Conservation (phyloP, 768 basidiomycete species). For the Exidia glandulosa region DNA sequence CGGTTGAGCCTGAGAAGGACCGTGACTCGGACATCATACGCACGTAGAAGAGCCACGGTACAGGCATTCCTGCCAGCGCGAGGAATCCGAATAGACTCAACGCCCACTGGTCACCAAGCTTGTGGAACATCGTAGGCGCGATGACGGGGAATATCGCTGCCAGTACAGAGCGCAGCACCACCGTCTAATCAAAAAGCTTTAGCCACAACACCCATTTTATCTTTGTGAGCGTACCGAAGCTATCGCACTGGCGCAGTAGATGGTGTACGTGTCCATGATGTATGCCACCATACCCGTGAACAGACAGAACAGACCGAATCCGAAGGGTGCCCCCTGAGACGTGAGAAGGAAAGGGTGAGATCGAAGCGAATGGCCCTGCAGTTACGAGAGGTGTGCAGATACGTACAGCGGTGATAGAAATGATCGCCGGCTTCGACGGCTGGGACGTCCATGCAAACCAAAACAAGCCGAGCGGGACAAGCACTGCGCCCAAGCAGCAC, state of each 20-base stretch:
- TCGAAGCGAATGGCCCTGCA: not conserved
- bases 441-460: conserved; percentile 55
- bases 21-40: conserved; percentile 13
- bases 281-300: conserved; percentile 57
- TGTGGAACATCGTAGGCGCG: conserved; percentile 38
- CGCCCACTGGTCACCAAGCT: conserved; percentile 44
- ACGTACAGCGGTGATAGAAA: conserved; percentile 42
- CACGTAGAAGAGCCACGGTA: conserved; percentile 47
- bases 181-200: conserved; percentile 24
- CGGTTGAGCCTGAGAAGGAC: conserved; percentile 2
- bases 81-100: conserved; percentile 45
- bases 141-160: conserved; percentile 55
- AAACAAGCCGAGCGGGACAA: conserved; percentile 49
- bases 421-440: conserved; percentile 50
- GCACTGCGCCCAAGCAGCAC: conserved; percentile 40
- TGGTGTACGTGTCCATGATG: conserved; percentile 58
- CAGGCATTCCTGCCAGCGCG: conserved; percentile 39
- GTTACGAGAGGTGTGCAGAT: no score
- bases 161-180: conserved; percentile 52
- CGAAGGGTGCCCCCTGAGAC: conserved; percentile 45
- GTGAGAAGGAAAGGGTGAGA: not conserved
- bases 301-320: conserved; percentile 50
- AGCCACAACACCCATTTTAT: not conserved
- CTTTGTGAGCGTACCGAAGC: not conserved
- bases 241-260: conserved; percentile 29